Evolutionary conservation across 768 basidiomycete genomes (phyloP).

Genomic region (Pisolithus sp.): DNA sequence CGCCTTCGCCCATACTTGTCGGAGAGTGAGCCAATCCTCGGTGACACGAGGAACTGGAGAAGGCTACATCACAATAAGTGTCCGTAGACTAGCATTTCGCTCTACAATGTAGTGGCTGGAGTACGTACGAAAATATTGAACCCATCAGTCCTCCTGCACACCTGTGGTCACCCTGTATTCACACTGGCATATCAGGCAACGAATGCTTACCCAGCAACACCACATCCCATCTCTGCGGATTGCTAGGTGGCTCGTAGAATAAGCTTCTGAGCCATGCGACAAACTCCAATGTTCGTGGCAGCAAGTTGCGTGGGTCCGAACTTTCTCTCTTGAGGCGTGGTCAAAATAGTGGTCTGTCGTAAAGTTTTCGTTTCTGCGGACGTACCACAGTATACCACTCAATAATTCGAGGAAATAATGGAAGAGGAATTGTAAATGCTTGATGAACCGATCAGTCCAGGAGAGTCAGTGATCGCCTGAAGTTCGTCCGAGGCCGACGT

Average conservation of each 20-base stretch:
- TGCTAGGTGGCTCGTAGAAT: constrained; percentile 52
- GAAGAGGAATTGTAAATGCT: constrained; percentile 93
- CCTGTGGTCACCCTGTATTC: neutral
- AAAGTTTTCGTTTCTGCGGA: neutral
- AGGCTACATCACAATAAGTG: constrained; percentile 43
- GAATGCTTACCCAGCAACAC: constrained; percentile 73
- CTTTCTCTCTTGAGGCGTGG: constrained; percentile 53
- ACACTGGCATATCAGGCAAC: neutral
- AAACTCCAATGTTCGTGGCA: constrained; percentile 61
- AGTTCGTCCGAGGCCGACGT: constrained; percentile 17
- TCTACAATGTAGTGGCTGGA: constrained; percentile 21
- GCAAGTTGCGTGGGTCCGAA: constrained; percentile 60
- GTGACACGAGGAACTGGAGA: constrained; percentile 79
- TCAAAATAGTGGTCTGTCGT: neutral
- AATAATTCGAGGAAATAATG: constrained; percentile 95
- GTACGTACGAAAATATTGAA: constrained; percentile 80
- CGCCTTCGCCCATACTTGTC: constrained; percentile 87
- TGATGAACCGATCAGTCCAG: constrained; percentile 23
- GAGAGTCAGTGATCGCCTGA: neutral
- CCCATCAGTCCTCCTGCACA: constrained; percentile 79
- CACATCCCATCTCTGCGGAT: constrained; percentile 84
- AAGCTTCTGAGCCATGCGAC: constrained; percentile 63
- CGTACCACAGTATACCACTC: constrained; percentile 81
- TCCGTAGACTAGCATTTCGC: constrained; percentile 25
- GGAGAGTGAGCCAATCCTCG: constrained; percentile 74